Evolutionary conservation across 2,329 filamentous ascomycete species (phyloP).

Genomic region (Chaetothyriales sp.): DNA sequence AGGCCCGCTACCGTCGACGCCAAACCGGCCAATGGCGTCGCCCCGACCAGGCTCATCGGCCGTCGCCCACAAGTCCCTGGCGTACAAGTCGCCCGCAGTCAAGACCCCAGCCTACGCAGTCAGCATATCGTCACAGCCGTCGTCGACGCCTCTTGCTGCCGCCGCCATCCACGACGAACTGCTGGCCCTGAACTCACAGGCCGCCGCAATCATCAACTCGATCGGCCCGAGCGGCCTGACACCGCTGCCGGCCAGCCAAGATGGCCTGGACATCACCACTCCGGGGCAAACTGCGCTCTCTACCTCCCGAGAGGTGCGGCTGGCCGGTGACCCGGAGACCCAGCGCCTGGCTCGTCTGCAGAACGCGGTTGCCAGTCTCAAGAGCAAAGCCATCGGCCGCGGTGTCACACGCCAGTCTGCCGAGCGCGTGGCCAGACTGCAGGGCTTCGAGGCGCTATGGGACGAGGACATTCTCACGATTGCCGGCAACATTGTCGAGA

Average conservation of each 20-base stretch:
- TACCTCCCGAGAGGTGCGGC: conserved; percentile 24
- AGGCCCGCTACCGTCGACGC: conserved; percentile 27
- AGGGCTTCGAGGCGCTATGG: conserved; percentile 33
- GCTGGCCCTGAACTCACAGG: conserved; percentile 31
- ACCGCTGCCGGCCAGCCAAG: conserved; percentile 9
- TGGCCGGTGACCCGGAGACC: conserved; percentile 26
- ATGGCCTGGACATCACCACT: conserved; percentile 26
- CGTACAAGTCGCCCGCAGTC: conserved; percentile 32
- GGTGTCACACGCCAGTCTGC: conserved; percentile 30
- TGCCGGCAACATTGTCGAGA: conserved; percentile 31
- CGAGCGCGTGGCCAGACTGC: conserved; percentile 27
- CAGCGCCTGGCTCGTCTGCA: conserved; percentile 28
- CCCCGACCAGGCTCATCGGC: conserved; percentile 27
- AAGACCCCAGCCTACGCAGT: conserved; percentile 27
- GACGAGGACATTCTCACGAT: conserved; percentile 32
- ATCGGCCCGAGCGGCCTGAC: conserved; percentile 13
- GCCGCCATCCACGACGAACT: conserved; percentile 25
- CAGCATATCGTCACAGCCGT: conserved; percentile 27
- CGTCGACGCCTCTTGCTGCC: conserved; percentile 28
- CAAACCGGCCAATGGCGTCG: conserved; percentile 30
- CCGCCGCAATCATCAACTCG: conserved; percentile 24
- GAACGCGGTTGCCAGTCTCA: conserved; percentile 27
- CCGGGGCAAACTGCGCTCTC: conserved; percentile 25
- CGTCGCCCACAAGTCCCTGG: conserved; percentile 20
- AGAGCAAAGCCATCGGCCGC: conserved; percentile 26